Evolutionary conservation across 2,329 filamentous ascomycete genomes (phyloP), one percentile per base, ranked within the genome.

Genomic region (Orbilia javanica): DNA sequence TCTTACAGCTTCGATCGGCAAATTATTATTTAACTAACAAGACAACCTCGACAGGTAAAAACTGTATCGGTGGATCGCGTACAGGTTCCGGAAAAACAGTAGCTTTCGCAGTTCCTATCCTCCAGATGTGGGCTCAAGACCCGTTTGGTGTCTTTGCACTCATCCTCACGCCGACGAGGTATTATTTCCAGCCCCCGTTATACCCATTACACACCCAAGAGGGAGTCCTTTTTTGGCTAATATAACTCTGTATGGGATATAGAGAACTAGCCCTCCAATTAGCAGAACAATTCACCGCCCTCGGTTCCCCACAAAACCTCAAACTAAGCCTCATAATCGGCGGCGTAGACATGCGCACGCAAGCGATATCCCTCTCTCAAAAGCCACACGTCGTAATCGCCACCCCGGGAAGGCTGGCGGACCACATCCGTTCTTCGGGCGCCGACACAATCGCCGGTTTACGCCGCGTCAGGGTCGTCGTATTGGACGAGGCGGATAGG

Each of bases 41-140:
- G n/a, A n/a, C n/a, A n/a, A n/a, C 11, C 22, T 13, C 27, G 10
- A 22, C 34, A 81, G 81, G 96, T 4, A 89, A 92, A 81, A 94
- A 99, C 85, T 97, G 94, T 83, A 97, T 99, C 81, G 96, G 96
- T 83, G 94, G 94, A 42, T 97, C 93, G 83, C 89, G 94, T 79
- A 99, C 96, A 0, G 96, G 96, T 86, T 97, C 95, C 11, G 96
- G 96, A 85, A 99, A 99, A 86, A 99, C 96, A 2, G 91, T 98
- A 50, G 94, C 96, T 0, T 99, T 99, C 84, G 93, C 95, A 0
- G 93, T 94, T 8, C 96, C 96, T 0, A 97, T 99, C 77, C 86
- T 99, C 79, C 95, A 98, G 83, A 92, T 91, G 84, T 98, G 94
- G 94, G 90, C 95, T 1, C 89, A 94, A 82, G 94, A 99, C 85